Evolutionary conservation across 306 rosid species (phyloP).

Genomic region (Gastrolobium bilobum): DNA sequence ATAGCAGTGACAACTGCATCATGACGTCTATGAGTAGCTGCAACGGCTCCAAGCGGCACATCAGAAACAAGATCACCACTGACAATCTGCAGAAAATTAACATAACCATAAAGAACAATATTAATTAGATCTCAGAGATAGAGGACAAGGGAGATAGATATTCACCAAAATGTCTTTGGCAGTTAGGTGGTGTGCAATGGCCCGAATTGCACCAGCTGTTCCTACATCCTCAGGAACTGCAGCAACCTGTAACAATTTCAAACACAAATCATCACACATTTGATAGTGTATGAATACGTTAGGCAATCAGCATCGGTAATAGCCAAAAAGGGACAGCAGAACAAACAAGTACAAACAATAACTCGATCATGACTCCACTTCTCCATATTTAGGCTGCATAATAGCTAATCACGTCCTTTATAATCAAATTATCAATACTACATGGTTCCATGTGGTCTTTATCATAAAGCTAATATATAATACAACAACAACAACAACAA

Average conservation of each 20-base stretch:
- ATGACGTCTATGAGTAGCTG: slow-evolving; percentile 95
- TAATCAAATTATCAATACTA: not conserved
- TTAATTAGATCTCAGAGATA: slow-evolving; percentile 24
- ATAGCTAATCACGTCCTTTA: not conserved
- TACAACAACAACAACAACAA: too few species aligned
- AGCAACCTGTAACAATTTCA: slow-evolving; percentile 76
- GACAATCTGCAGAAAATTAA: slow-evolving; percentile 78
- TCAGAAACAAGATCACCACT: slow-evolving; percentile 98
- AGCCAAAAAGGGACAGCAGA: slow-evolving; percentile 4
- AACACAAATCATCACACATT: slow-evolving; percentile 30
- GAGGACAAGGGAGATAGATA: slow-evolving; percentile 16
- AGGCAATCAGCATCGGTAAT: not conserved
- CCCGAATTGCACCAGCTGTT: slow-evolving; percentile 95
- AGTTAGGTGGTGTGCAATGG: slow-evolving; percentile 80
- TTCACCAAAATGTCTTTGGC: slow-evolving; percentile 90
- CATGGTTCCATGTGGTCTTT: not conserved
- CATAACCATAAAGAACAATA: slow-evolving; percentile 43
- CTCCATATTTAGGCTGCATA: not conserved
- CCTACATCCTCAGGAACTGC: slow-evolving; percentile 97
- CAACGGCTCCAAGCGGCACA: slow-evolving; percentile 94
- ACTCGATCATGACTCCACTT: not conserved
- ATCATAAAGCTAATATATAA: not conserved
- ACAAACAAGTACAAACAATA: slow-evolving; percentile 16
- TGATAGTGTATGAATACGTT: slow-evolving; percentile 33
- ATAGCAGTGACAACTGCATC: slow-evolving; percentile 94